phyloP scores from a whole-genome alignment of 2,329 filamentous ascomycete genomes.

The Microdochium nivale region DNA sequence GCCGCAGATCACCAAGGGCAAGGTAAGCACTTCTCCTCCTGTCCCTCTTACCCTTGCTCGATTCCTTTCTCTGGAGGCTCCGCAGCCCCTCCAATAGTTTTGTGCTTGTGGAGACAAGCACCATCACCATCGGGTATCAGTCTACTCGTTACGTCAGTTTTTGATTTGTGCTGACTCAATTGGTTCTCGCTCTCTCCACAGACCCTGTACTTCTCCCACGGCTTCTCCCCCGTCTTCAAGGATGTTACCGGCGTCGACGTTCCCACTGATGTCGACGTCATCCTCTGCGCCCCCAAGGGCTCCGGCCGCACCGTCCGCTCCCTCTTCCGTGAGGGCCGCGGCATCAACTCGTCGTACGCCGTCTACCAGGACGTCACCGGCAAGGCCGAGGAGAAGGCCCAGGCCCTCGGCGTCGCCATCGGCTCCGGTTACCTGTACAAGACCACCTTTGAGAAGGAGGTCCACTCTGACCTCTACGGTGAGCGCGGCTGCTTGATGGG shows the following conservation, averaged over 20 bases:
- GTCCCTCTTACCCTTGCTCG: conserved; percentile 1
- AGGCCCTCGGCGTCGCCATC: conserved; percentile 93
- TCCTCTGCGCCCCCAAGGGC: conserved; percentile 98
- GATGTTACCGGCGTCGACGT: conserved; percentile 98
- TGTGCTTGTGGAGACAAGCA: background rate
- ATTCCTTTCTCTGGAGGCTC: background rate
- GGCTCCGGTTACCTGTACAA: conserved; percentile 99
- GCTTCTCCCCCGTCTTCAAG: conserved; percentile 99
- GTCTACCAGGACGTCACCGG: conserved; percentile 98
- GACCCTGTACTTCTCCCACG: conserved; percentile 99
- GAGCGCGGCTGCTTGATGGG: conserved; percentile 99
- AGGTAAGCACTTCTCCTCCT: conserved; percentile 48
- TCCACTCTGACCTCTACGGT: conserved; percentile 98
- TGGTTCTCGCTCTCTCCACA: conserved; percentile 29
- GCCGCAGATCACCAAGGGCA: conserved; percentile 96
- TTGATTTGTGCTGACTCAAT: background rate
- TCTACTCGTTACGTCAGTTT: background rate
- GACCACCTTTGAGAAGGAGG: conserved; percentile 99
- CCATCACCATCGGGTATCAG: background rate
- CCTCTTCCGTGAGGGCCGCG: conserved; percentile 97
- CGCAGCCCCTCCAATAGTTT: background rate
- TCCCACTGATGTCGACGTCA: conserved; percentile 92
- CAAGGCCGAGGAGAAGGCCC: conserved; percentile 95
- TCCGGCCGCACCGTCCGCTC: conserved; percentile 97
- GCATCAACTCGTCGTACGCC: conserved; percentile 98